A percentile compares a stretch with the other conserved stretches of the same genome.
Conservation (phyloP, 768 basidiomycete species). For the Suillus placidus region DNA sequence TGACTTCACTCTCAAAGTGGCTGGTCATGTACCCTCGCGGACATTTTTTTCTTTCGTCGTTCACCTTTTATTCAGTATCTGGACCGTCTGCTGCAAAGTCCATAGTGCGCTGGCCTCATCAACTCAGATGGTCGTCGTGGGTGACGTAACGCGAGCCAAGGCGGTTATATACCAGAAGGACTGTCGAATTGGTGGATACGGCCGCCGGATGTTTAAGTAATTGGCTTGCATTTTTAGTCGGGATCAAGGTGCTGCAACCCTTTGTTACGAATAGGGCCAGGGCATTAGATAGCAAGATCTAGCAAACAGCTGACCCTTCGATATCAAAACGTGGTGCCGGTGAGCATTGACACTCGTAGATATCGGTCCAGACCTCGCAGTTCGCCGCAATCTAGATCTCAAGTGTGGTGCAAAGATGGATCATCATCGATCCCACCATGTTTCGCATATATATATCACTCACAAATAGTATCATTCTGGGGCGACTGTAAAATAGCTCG, state of each 20-base stretch:
- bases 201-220: not conserved
- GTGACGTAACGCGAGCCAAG: not conserved
- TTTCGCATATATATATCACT: not conserved
- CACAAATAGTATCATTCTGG: too few species aligned
- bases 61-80: not conserved
- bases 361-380: not conserved
- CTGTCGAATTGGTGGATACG: not conserved
- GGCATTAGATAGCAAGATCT: not conserved
- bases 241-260: not conserved
- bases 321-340: not conserved
- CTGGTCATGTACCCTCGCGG: not conserved
- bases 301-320: not conserved
- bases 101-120: not conserved
- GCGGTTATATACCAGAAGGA: not conserved
- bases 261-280: not conserved
- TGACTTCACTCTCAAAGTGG: not conserved
- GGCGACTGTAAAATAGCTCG: not conserved
- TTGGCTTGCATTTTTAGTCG: not conserved
- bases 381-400: not conserved
- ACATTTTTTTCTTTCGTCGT: not conserved
- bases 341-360: not conserved
- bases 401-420: not conserved
- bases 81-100: not conserved
- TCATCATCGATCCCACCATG: not conserved
- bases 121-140: not conserved